These are phyloP conservation scores for Juglanconis oblonga DNA, from an alignment of 2,329 filamentous ascomycete species.

Conservation along the genomic window DNA sequence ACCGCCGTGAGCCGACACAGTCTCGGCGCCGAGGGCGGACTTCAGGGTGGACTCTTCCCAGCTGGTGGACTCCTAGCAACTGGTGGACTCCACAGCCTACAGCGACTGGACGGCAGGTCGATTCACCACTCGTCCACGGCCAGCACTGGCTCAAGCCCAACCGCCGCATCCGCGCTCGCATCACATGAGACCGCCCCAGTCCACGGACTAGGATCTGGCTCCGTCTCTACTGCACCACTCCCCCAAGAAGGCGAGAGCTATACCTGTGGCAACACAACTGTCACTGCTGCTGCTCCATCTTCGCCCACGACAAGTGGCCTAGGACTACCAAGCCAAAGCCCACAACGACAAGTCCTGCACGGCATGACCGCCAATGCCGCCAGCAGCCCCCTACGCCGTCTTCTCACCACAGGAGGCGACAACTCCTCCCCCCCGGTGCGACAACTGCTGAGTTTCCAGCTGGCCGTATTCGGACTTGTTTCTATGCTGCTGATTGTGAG, in stretches of 20 bases:
- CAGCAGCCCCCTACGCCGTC: slow-evolving; percentile 7
- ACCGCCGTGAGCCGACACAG: not conserved
- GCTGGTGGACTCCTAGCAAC: not conserved
- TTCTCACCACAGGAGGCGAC: not conserved
- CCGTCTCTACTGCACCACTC: not conserved
- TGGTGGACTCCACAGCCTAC: not conserved
- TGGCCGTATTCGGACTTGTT: slow-evolving; percentile 18
- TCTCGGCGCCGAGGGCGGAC: not conserved
- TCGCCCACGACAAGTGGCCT: slow-evolving; percentile 1
- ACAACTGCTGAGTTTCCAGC: slow-evolving; percentile 13
- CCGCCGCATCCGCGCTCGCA: not conserved
- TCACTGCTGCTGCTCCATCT: slow-evolving; percentile 3
- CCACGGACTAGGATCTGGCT: not conserved
- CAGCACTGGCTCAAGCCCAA: not conserved
- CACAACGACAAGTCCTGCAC: slow-evolving; percentile 1
- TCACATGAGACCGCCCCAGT: not conserved
- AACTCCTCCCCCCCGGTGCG: slow-evolving; percentile 9
- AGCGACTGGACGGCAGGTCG: not conserved
- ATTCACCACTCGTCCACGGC: not conserved
- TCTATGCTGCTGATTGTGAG: slow-evolving; percentile 14
- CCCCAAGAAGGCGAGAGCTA: not conserved
- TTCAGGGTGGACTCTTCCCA: not conserved
- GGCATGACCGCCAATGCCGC: slow-evolving; percentile 4
- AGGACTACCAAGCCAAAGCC: not conserved
- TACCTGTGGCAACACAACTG: not conserved